Evolutionary conservation across 345 rosid species (phyloP).

Genomic region (Angophora floribunda): DNA sequence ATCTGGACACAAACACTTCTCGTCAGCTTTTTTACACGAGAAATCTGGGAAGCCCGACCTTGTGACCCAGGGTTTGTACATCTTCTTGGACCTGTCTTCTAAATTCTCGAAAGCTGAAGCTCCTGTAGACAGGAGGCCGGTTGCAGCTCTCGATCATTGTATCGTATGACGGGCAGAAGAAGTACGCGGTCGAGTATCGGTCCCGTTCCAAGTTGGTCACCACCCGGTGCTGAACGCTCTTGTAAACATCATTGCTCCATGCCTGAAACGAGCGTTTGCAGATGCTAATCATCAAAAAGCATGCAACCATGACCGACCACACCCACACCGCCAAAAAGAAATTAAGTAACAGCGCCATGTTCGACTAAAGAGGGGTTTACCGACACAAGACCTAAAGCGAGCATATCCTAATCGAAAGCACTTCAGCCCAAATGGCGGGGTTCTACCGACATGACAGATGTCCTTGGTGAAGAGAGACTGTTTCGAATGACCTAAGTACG

Average conservation of each 20-base stretch:
- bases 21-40: slow-evolving; percentile 10
- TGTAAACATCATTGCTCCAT: slow-evolving; percentile 88
- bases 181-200: slow-evolving; percentile 88
- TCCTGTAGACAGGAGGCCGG: slow-evolving; percentile 39
- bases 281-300: neutral
- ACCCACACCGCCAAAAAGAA: neutral
- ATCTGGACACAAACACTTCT: neutral
- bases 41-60: slow-evolving; percentile 83
- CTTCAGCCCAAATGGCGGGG: neutral
- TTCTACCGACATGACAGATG: neutral
- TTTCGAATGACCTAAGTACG: neutral
- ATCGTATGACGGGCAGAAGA: slow-evolving; percentile 78
- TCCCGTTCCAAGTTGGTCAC: slow-evolving; percentile 58
- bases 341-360: neutral
- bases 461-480: neutral
- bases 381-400: neutral
- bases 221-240: slow-evolving; percentile 79
- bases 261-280: slow-evolving; percentile 28
- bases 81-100: slow-evolving; percentile 75
- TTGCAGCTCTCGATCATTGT: slow-evolving; percentile 45
- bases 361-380: neutral
- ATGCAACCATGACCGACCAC: neutral
- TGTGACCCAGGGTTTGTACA: slow-evolving; percentile 59
- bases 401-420: neutral
- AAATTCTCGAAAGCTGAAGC: slow-evolving; percentile 67